Percentiles rank a stretch among this genome's conserved stretches.
phyloP scores from a whole-genome alignment of 1,284 basidiomycete species.

The Ustilago lituana region DNA sequence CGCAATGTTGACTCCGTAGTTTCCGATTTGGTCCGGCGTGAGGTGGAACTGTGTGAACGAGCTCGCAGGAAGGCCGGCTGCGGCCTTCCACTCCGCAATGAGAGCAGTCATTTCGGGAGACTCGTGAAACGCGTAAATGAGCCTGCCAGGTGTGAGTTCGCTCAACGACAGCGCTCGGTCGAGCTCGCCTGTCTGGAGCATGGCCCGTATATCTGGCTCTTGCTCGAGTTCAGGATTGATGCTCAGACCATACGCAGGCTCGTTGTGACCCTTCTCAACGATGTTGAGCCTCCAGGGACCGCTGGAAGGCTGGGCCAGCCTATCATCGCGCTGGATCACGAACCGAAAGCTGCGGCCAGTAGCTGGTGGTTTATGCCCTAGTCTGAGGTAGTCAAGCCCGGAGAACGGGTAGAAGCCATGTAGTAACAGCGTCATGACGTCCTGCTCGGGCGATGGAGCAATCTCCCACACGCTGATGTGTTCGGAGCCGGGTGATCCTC shows the following conservation, averaged over 20 bases:
- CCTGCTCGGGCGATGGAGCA: too few relatives aligned
- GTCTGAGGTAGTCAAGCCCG: neutral
- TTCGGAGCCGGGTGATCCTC: too few relatives aligned
- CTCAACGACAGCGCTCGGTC: neutral
- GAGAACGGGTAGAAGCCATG: slow-evolving; percentile 7
- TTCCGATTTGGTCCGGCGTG: neutral
- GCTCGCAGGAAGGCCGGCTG: neutral
- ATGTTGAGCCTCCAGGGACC: too few relatives aligned
- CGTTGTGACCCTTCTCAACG: too few relatives aligned
- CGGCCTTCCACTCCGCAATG: neutral
- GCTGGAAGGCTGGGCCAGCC: too few relatives aligned
- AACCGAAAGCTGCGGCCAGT: neutral
- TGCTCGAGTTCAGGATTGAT: neutral
- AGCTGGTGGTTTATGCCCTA: neutral
- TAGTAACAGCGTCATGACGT: neutral
- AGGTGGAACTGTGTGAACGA: neutral
- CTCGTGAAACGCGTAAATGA: neutral
- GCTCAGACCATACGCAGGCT: too few relatives aligned
- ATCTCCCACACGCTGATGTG: slow-evolving; percentile 4
- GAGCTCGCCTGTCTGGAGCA: neutral
- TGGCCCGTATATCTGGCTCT: neutral
- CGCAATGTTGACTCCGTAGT: neutral
- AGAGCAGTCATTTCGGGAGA: neutral
- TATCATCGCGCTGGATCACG: too few relatives aligned
- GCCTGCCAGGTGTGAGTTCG: neutral